These are phyloP conservation scores for Chenopodium formosanum DNA, from an alignment of 148 eudicot genomes.

Conservation along the genomic window DNA sequence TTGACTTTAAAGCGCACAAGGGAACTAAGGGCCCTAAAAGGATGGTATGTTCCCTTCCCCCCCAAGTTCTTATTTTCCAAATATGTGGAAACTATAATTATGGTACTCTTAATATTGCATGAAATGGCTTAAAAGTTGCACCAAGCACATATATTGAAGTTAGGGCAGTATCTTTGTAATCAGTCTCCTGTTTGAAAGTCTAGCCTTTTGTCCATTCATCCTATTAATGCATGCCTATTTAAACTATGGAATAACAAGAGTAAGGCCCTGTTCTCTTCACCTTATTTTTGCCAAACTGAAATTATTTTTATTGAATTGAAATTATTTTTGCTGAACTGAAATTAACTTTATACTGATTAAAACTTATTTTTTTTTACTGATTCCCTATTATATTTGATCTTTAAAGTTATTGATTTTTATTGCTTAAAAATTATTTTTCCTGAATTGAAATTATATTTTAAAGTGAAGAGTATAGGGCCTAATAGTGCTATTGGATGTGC, in stretches of 20 bases:
- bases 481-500: background rate
- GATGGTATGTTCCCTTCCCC: constrained; percentile 57
- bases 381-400: too few species aligned
- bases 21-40: constrained; percentile 78
- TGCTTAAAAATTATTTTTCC: too few species aligned
- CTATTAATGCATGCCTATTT: background rate
- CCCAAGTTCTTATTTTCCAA: background rate
- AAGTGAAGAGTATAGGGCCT: too few species aligned
- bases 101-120: background rate
- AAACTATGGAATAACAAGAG: background rate
- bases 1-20: constrained; percentile 74
- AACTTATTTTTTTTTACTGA: too few species aligned
- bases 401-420: too few species aligned
- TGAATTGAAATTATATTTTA: too few species aligned
- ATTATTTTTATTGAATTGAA: too few species aligned
- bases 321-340: too few species aligned
- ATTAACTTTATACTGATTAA: too few species aligned
- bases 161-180: background rate
- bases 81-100: background rate
- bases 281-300: too few species aligned
- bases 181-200: background rate
- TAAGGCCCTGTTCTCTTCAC: too few species aligned
- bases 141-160: background rate
- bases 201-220: background rate
- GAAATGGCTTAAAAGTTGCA: background rate